These are phyloP conservation scores for Clavispora asparagi DNA, from an alignment of 805 yeast species.

Conservation along the genomic window DNA sequence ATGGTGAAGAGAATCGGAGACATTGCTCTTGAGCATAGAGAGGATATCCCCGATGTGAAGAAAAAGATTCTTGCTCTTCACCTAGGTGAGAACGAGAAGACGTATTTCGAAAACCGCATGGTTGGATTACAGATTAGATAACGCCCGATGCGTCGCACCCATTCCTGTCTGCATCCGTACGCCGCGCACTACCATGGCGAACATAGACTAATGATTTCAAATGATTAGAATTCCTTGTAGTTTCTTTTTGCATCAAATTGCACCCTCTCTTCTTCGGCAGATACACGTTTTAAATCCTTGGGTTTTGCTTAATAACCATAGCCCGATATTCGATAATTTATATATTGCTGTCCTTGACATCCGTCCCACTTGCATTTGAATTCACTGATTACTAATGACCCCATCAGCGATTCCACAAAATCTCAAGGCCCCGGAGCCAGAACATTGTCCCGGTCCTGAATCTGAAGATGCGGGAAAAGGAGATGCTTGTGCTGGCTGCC, in stretches of 20 bases:
- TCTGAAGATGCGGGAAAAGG: conserved; percentile 90
- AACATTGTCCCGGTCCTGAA: conserved; percentile 98
- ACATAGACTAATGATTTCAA: background rate
- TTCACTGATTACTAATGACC: background rate
- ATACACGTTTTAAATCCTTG: background rate
- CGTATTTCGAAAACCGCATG: conserved; percentile 22
- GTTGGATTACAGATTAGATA: background rate
- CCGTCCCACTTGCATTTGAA: background rate
- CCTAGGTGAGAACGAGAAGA: conserved; percentile 42
- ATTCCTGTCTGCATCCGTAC: background rate
- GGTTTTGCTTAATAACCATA: too few species aligned
- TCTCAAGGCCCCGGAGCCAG: conserved; percentile 74
- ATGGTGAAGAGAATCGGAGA: conserved; percentile 48
- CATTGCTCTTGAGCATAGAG: conserved; percentile 23
- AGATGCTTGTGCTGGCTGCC: conserved; percentile 93
- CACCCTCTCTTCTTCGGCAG: too few species aligned
- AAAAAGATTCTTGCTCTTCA: conserved; percentile 34
- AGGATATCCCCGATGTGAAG: conserved; percentile 16
- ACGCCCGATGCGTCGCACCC: background rate
- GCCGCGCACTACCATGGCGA: background rate
- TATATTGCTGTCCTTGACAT: background rate
- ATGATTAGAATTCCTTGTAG: background rate
- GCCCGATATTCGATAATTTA: too few species aligned
- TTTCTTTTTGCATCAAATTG: background rate
- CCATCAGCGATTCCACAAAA: conserved; percentile 1